Evolutionary conservation across 2,329 filamentous ascomycete genomes (phyloP), one percentile per base, ranked within the genome.

Genomic region (Paramyrothecium sp.): DNA sequence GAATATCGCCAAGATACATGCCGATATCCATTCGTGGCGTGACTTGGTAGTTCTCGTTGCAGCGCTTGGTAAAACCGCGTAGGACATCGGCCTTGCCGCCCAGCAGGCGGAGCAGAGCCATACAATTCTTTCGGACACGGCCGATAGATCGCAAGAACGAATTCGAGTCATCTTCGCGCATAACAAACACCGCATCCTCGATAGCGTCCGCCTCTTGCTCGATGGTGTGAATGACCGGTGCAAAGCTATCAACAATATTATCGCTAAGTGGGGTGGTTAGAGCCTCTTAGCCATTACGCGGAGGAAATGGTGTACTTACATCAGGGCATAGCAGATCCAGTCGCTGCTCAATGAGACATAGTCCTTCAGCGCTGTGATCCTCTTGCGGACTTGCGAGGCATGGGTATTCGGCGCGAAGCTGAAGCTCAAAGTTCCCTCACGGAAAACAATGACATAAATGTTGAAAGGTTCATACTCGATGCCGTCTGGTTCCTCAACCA

Each of bases 21-120:
- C 93, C 95, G 63, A 99, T 97, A 70, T 99, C 95, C 78, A 95
- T 95, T 51, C 93, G 90, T 7, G 95, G 95, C 1, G 95, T 97
- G 54, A 98, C 90, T 63, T 91, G 90, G 79, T 96, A 98, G 62
- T 96, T 92, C 70, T 97, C 94, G 72, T 98, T 99, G 84, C 95
- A 99, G 54, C 96, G 91, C 80, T 99, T 99, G 54, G 95, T 96
- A 70, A 99, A 99, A 30, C 94, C 93, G 65, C 91, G 92, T 67
- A 99, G 92, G 57, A 99, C 95, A 72, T 99, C 95, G n/a, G 95
- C 95, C 75, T 99, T 99, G 69, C 94, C 94, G 55, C 94, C 94
- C 1, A 99, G 82, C 8, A 99, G 87, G 48, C 96, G 91, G 81
- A 97, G 90, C 63, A 99, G 81, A 49, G 89, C 90, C 86, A 98